phyloP scores from a whole-genome alignment of 164 flowering plant genomes.

The Liriodendron chinense region DNA sequence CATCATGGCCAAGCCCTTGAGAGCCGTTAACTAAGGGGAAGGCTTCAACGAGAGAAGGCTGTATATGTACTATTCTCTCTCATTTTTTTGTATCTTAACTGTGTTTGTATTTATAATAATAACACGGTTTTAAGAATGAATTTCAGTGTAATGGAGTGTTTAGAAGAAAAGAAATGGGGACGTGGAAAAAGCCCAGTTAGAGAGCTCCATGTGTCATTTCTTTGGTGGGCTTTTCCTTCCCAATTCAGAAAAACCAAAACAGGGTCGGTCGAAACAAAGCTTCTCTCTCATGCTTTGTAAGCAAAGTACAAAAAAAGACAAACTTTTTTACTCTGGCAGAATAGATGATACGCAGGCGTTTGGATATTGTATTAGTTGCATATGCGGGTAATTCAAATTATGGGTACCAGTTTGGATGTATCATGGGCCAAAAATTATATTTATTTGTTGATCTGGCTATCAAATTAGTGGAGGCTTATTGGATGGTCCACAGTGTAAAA shows the following conservation, averaged over 20 bases:
- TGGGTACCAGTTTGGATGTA: neutral
- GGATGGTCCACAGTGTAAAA: neutral
- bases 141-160: constrained; percentile 23
- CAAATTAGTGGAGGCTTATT: neutral
- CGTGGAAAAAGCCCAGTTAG: constrained; percentile 23
- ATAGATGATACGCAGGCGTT: neutral
- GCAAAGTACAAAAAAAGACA: neutral
- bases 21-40: neutral
- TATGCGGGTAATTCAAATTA: too few species aligned
- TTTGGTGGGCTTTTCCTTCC: constrained; percentile 21
- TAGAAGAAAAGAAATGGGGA: constrained; percentile 15
- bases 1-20: constrained; percentile 20
- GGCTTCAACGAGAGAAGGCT: neutral
- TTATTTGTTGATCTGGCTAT: neutral
- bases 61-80: neutral
- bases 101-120: neutral
- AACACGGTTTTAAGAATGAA: neutral
- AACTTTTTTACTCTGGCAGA: neutral
- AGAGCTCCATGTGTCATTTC: constrained; percentile 38
- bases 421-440: neutral
- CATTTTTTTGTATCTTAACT: neutral
- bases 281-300: neutral
- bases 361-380: too few species aligned
- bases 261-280: constrained; percentile 14
- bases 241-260: constrained; percentile 12